Percentiles rank a stretch among this genome's conserved stretches.
Evolutionary conservation across 352 stramenopile species (phyloP).

Genomic region (Pythium chondricola): DNA sequence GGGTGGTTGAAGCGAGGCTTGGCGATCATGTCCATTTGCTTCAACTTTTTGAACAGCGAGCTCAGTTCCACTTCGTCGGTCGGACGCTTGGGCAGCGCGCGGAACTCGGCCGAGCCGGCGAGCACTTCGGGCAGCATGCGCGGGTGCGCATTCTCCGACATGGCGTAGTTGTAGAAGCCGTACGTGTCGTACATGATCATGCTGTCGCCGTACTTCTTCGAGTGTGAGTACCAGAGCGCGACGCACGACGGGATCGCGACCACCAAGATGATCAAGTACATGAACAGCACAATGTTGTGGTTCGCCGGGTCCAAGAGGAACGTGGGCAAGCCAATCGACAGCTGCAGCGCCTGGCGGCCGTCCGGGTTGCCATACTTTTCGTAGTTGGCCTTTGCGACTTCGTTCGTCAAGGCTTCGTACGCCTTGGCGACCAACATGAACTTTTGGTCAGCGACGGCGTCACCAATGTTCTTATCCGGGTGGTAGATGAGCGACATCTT

Average conservation of each 20-base stretch:
- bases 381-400: constrained; percentile 96
- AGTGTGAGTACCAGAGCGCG: constrained; percentile 94
- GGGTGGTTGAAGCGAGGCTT: constrained; percentile 86
- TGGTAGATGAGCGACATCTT: constrained; percentile 92
- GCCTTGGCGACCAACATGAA: constrained; percentile 98
- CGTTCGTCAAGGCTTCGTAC: constrained; percentile 95
- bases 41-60: constrained; percentile 69
- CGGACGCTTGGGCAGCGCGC: constrained; percentile 63
- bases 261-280: constrained; percentile 98
- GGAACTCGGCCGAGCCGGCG: constrained; percentile 87
- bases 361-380: constrained; percentile 99
- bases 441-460: constrained; percentile 95
- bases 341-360: constrained; percentile 95
- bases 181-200: constrained; percentile 99
- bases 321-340: constrained; percentile 94
- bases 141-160: constrained; percentile 92
- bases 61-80: constrained; percentile 62
- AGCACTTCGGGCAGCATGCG: constrained; percentile 95
- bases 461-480: constrained; percentile 96
- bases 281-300: constrained; percentile 96
- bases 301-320: constrained; percentile 97
- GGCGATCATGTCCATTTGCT: constrained; percentile 69
- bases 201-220: constrained; percentile 98
- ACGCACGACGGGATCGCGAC: constrained; percentile 96
- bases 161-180: constrained; percentile 96